A percentile compares a stretch with the other conserved stretches of the same genome.
Evolutionary conservation across 768 basidiomycete genomes (phyloP).

Genomic region (Russula brevipes): DNA sequence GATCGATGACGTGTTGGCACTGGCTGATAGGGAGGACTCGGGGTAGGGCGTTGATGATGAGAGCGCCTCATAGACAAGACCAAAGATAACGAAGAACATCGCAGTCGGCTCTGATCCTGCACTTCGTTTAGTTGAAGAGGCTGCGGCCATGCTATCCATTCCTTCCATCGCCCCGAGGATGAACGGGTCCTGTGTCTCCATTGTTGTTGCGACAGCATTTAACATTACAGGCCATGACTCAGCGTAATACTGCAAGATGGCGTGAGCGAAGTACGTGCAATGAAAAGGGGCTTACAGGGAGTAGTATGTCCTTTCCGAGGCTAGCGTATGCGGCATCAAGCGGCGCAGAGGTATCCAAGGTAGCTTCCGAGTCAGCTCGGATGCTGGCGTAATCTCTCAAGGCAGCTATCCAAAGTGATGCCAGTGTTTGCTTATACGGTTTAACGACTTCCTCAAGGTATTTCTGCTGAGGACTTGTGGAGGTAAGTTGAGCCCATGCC

Average conservation of each 20-base stretch:
- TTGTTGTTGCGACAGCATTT: slow-evolving; percentile 76
- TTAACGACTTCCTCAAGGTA: slow-evolving; percentile 80
- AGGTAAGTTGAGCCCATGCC: slow-evolving; percentile 91
- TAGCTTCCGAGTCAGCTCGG: slow-evolving; percentile 80
- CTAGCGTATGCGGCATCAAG: slow-evolving; percentile 82
- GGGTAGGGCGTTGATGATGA: slow-evolving; percentile 60
- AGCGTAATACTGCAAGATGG: slow-evolving; percentile 67
- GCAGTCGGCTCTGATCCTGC: slow-evolving; percentile 59
- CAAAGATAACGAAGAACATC: slow-evolving; percentile 87
- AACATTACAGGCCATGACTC: slow-evolving; percentile 78
- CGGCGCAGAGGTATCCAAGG: slow-evolving; percentile 67
- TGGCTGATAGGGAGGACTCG: slow-evolving; percentile 38
- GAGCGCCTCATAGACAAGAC: slow-evolving; percentile 89
- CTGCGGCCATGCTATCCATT: slow-evolving; percentile 38
- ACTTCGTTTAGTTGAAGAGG: slow-evolving; percentile 24
- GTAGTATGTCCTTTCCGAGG: slow-evolving; percentile 81
- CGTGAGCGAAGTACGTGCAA: neutral
- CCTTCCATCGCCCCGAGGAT: slow-evolving; percentile 83
- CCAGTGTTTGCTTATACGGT: slow-evolving; percentile 69
- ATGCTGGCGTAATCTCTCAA: slow-evolving; percentile 91
- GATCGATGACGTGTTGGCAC: slow-evolving; percentile 42
- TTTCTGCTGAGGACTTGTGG: slow-evolving; percentile 63
- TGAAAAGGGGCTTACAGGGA: slow-evolving; percentile 60
- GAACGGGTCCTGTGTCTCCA: slow-evolving; percentile 62
- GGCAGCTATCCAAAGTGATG: slow-evolving; percentile 81